Evolutionary conservation across 1,139 yeast species (phyloP), one percentile per base, ranked within the genome.

Genomic region (Yamadazyma triangularis): DNA sequence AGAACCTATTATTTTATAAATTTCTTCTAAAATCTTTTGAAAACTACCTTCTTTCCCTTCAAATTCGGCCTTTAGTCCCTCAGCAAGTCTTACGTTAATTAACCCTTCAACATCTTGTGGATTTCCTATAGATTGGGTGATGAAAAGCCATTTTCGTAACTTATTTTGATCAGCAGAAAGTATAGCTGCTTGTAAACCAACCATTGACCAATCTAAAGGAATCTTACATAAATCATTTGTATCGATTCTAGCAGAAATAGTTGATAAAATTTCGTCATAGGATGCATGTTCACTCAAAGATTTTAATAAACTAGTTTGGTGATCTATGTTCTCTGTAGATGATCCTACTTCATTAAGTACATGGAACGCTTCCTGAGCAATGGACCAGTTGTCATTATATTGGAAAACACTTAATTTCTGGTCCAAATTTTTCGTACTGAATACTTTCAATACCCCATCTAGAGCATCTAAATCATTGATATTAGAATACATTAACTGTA

Each of bases 381-480:
- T 70, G 24, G 79, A 73, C 95, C 96, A 87, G 47, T 80, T 80
- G 28, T 87, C 91, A 34, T 86, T 82, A 42, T 84, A 88, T 45
- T 87, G 94, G 38, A 89, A 79, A 34, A 87, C 85, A 5, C 79
- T 64, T 23, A 89, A 70, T 50, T 86, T 86, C 8, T 36, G 33
- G 13, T 34, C 31, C 2, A 37, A 22, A 24, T 79, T 77, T 28
- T 77, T 76, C 0, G 82, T 72, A 0, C 95, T 77, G 44, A 87
- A 83, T 41, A 73, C 71, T 38, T 86, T 79, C 31, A 91, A 60
- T 3, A 87, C 77, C 13, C 98, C 99, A 51, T 86, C 91, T 26
- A 93, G 66, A 0, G 96, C 80, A 60, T 93, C 99, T 27, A 82
- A 73, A 51, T 93, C 98, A 47, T 88, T 89, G 34, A 91, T 77